Evolutionary conservation across 2,329 filamentous ascomycete genomes (phyloP).

Genomic region (Tricladium varicosporioides): DNA sequence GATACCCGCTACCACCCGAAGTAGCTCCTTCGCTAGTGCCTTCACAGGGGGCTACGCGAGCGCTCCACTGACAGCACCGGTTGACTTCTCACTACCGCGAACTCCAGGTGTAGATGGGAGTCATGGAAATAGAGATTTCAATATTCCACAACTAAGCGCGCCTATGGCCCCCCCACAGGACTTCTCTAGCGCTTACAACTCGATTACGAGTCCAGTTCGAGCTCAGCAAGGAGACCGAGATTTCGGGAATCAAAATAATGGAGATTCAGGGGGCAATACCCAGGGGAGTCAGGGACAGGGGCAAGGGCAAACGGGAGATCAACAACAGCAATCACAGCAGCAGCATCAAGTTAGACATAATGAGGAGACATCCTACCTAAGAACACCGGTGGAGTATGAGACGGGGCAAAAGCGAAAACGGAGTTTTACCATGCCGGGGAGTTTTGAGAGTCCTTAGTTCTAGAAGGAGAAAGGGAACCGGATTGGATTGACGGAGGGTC

Average conservation of each 20-base stretch:
- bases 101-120: constrained; percentile 38
- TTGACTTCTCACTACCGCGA: constrained; percentile 50
- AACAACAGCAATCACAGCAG: constrained; percentile 23
- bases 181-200: constrained; percentile 37
- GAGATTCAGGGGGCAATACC: constrained; percentile 14
- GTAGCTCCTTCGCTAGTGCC: constrained; percentile 39
- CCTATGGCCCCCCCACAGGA: constrained; percentile 53
- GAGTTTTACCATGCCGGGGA: constrained; percentile 29
- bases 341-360: constrained; percentile 24
- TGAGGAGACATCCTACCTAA: constrained; percentile 26
- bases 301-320: constrained; percentile 16
- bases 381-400: constrained; percentile 26
- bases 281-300: constrained; percentile 14
- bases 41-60: constrained; percentile 52
- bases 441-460: constrained; percentile 24
- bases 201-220: constrained; percentile 21
- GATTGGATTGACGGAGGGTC: too few species aligned
- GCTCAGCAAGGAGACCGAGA: constrained; percentile 21
- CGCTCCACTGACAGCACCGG: constrained; percentile 52
- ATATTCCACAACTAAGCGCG: constrained; percentile 53
- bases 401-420: constrained; percentile 30
- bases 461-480: neutral
- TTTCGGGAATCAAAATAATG: constrained; percentile 25
- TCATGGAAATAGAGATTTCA: constrained; percentile 44
- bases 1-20: constrained; percentile 22